Evolutionary conservation across 352 stramenopile species (phyloP).

Genomic region (Phytopythium litorale): DNA sequence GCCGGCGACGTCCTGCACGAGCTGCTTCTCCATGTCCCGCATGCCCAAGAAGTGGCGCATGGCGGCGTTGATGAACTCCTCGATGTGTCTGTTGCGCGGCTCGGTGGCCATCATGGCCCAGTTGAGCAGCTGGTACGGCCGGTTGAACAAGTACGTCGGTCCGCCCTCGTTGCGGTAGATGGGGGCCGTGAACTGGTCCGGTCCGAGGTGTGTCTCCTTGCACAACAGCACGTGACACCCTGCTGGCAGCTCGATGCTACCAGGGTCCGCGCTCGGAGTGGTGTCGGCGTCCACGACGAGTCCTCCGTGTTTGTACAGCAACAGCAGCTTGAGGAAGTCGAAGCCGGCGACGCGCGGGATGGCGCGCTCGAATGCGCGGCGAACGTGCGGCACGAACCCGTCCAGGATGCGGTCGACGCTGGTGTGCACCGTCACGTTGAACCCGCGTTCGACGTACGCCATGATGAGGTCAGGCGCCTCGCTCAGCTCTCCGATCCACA

Average conservation of each 20-base stretch:
- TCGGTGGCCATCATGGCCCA: slow-evolving; percentile 10
- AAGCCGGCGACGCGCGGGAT: slow-evolving; percentile 11
- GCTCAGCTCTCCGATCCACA: slow-evolving; percentile 15
- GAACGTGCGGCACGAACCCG: slow-evolving; percentile 12
- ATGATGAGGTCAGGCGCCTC: slow-evolving; percentile 1
- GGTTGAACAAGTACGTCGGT: slow-evolving; percentile 9
- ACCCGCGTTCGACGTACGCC: slow-evolving; percentile 4
- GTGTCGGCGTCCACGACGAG: slow-evolving; percentile 13
- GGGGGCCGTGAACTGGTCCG: background rate
- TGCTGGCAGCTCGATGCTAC: background rate
- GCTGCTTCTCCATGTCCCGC: slow-evolving; percentile 10
- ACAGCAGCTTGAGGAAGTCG: slow-evolving; percentile 15
- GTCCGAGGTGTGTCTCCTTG: slow-evolving; percentile 8
- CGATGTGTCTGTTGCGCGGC: slow-evolving; percentile 11
- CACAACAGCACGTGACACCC: slow-evolving; percentile 11
- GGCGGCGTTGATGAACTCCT: background rate
- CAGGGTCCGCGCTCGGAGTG: background rate
- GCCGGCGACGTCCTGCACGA: slow-evolving; percentile 14
- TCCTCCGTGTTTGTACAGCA: slow-evolving; percentile 17
- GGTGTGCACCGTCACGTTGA: slow-evolving; percentile 9
- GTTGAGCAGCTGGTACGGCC: slow-evolving; percentile 14
- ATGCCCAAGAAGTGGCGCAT: slow-evolving; percentile 14
- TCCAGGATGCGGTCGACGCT: slow-evolving; percentile 10
- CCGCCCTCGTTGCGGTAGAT: background rate
- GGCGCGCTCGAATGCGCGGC: slow-evolving; percentile 6